phyloP scores from a whole-genome alignment of 495 filamentous ascomycete species.

The Pyronema omphalodes region DNA sequence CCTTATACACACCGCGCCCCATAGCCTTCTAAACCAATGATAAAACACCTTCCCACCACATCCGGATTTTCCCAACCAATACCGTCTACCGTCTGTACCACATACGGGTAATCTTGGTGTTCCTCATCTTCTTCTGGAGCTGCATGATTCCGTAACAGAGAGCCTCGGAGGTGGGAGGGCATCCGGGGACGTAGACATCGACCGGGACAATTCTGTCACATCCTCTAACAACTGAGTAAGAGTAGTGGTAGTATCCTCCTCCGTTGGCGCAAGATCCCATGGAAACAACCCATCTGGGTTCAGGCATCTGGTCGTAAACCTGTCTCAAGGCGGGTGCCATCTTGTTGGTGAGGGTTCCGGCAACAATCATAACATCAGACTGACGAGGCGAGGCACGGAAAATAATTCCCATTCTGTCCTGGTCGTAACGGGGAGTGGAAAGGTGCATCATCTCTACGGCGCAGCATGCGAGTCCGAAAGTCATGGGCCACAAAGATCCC shows the following conservation, averaged over 20 bases:
- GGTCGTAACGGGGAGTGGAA: constrained; percentile 87
- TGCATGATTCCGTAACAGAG: constrained; percentile 78
- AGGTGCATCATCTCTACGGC: constrained; percentile 98
- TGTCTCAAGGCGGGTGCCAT: constrained; percentile 90
- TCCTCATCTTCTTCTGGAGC: constrained; percentile 71
- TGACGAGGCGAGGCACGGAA: constrained; percentile 91
- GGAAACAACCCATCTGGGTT: constrained; percentile 77
- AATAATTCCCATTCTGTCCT: constrained; percentile 89
- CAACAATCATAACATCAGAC: constrained; percentile 96
- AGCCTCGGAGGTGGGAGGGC: constrained; percentile 75
- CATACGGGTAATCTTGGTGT: constrained; percentile 54
- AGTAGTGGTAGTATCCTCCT: constrained; percentile 88
- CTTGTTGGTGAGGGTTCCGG: constrained; percentile 91
- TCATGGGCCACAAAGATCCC: constrained; percentile 91
- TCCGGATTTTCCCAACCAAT: neutral
- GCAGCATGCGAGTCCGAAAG: constrained; percentile 91
- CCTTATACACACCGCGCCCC: too few relatives aligned
- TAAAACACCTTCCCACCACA: neutral
- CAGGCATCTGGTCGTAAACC: constrained; percentile 97
- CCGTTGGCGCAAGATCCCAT: constrained; percentile 91
- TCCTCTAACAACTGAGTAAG: constrained; percentile 70
- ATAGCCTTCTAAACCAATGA: too few relatives aligned
- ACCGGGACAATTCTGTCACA: constrained; percentile 84
- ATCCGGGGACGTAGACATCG: constrained; percentile 84
- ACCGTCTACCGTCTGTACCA: constrained; percentile 40